These are phyloP conservation scores for Corylus avellana DNA, from an alignment of 306 rosid species.

Conservation along the genomic window DNA sequence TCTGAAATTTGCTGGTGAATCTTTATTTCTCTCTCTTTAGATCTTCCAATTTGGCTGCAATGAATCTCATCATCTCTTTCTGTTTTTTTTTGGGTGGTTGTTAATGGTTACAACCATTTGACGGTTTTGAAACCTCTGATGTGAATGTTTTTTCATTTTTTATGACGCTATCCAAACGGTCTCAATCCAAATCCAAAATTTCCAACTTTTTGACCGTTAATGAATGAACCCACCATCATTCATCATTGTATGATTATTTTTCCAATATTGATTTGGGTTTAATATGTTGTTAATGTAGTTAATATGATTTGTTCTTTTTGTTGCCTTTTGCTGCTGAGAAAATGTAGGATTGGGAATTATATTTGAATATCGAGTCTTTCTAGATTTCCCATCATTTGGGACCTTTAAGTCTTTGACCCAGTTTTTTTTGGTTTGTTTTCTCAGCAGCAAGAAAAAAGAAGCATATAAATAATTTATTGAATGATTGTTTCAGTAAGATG, in stretches of 20 bases:
- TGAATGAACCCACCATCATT: constrained; percentile 15
- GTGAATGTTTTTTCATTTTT: not conserved
- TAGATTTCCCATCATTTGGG: not conserved
- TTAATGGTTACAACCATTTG: not conserved
- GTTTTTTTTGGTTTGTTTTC: not conserved
- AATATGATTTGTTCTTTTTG: not conserved
- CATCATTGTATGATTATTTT: not conserved
- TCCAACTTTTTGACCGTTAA: not conserved
- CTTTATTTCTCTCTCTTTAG: not conserved
- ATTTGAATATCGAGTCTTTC: not conserved
- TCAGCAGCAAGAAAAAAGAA: not conserved
- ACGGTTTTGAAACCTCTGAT: not conserved
- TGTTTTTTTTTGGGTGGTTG: not conserved
- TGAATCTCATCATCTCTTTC: not conserved
- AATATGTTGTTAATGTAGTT: not conserved
- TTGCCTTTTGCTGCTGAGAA: not conserved
- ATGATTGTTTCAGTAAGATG: not conserved
- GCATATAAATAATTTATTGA: not conserved
- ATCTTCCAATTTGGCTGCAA: constrained; percentile 1
- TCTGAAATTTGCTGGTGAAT: constrained; percentile 17
- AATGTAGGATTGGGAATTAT: not conserved
- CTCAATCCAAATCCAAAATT: not conserved
- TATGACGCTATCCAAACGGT: not conserved
- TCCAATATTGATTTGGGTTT: constrained; percentile 5
- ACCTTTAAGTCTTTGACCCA: not conserved